Evolutionary conservation across 768 basidiomycete species (phyloP).

Genomic region (Roridomyces roridus): DNA sequence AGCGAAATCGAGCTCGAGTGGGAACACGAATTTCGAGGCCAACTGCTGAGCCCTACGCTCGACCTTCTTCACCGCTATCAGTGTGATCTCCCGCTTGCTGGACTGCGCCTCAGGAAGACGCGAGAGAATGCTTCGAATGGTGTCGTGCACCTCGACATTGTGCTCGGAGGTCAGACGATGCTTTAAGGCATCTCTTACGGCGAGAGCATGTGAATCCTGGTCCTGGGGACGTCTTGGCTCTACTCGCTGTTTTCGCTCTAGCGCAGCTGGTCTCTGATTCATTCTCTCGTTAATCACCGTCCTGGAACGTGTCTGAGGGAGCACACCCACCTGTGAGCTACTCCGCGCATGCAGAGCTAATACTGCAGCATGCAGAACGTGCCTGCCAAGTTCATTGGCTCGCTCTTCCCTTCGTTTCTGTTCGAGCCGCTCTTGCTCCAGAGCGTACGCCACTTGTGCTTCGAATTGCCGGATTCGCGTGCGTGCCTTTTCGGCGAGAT

Average conservation of each 20-base stretch:
- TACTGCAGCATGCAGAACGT: constrained; percentile 3
- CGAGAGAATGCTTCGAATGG: constrained; percentile 14
- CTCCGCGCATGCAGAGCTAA: background rate
- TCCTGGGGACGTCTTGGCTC: background rate
- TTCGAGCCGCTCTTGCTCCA: background rate
- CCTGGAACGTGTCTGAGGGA: no score
- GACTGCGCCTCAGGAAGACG: constrained; percentile 6
- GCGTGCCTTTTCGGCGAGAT: background rate
- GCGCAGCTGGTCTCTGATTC: background rate
- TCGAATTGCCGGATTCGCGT: background rate
- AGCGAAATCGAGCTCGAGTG: constrained; percentile 36
- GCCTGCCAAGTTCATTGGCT: background rate
- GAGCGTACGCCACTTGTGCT: constrained; percentile 7
- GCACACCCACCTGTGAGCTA: background rate
- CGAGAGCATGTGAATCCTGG: background rate
- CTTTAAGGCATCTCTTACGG: background rate
- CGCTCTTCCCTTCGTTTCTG: background rate
- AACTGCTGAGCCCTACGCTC: constrained; percentile 31
- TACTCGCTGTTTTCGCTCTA: constrained; percentile 4
- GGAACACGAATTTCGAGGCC: constrained; percentile 37
- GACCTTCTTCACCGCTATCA: constrained; percentile 32
- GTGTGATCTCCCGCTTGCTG: constrained; percentile 17
- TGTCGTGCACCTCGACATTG: constrained; percentile 16
- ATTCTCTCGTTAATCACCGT: no score
- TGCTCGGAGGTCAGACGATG: constrained; percentile 6